Base-by-base conservation (phyloP, 352 stramenopile species). In the Globisporangium paroecandrum region DNA sequence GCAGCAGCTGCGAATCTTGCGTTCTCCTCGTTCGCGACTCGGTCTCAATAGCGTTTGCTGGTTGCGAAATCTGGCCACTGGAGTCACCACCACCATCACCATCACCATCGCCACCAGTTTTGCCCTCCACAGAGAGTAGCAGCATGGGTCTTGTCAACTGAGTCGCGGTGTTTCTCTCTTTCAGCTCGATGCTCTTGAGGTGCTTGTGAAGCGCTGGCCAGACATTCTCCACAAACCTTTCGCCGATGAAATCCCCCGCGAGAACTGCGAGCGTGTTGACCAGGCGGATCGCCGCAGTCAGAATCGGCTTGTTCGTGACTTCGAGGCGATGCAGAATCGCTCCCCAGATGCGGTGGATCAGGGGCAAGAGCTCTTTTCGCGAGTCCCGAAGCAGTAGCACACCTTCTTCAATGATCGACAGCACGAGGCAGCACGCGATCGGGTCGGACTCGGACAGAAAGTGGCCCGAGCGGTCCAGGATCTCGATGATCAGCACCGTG, bases 201-300 rank as follows among this genome's bases (percentile, higher is more conserved):
- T 91, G 70, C 15, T 61, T 64, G 38, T 71, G 73, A 15, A 93
- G 64, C 7, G 74, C 55, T 36, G 89, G 87, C 89, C 89, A 96
- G n/a, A 91, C 76, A 3, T 75, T 83, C 66, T 94, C 79, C 8
- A 95, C 82, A 68, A 96, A 95, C 3, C 82, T 76, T 55, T 93
- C 84, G 32, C 78, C 86, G 43, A 96, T 84, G 63, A 95, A 95
- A 61, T 96, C 89, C 0, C 79, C 83, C 20, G 82, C 87, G 65
- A 77, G 71, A 60, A 77, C 60, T 22, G 82, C 78, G 5, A 94
- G 36, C 1, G 78, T 87, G 15, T 63, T 74, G 38, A 96, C 58
- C 3, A 93, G 71, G 18, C 69, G 69, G 15, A 93, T 65, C 18
- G 85, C 81, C 9, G 73, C 77, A 2, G 77, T 82, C 25, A 93